Percentiles rank a stretch among this genome's conserved stretches.
Conservation (phyloP, 768 basidiomycete species). For the Thelephora ganbajun region DNA sequence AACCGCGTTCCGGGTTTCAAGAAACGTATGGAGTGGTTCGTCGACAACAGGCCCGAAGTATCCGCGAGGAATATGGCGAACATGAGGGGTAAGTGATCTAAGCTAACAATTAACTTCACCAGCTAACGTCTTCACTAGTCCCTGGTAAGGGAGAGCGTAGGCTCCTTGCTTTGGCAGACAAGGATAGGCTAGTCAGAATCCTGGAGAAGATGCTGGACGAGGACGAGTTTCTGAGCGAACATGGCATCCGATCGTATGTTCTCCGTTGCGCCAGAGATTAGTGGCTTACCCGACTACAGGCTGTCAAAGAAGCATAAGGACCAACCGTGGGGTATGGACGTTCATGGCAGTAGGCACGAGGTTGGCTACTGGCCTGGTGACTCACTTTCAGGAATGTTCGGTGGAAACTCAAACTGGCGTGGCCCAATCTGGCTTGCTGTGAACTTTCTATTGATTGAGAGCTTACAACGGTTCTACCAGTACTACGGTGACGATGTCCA, state of each 20-base stretch:
- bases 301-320: conserved; percentile 85
- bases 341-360: conserved; percentile 83
- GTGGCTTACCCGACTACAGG: conserved; percentile 21
- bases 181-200: conserved; percentile 79
- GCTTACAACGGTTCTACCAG: conserved; percentile 92
- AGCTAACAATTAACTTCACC: not conserved
- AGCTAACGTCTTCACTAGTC: conserved; percentile 10
- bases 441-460: conserved; percentile 92
- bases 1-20: conserved; percentile 96
- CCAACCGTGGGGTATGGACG: conserved; percentile 89
- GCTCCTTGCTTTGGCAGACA: conserved; percentile 79
- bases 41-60: conserved; percentile 81
- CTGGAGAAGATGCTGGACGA: conserved; percentile 96
- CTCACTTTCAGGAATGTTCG: conserved; percentile 94
- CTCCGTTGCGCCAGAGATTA: not conserved
- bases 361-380: conserved; percentile 98
- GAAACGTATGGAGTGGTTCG: conserved; percentile 98
- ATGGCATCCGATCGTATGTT: conserved; percentile 89
- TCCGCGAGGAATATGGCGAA: conserved; percentile 91
- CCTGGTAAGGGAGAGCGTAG: conserved; percentile 74
- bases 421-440: conserved; percentile 95
- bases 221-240: conserved; percentile 89
- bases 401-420: conserved; percentile 96
- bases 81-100: conserved; percentile 53
- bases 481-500: conserved; percentile 91